Conservation (phyloP, 2,329 filamentous ascomycete genomes). For the Parafenestella ontariensis region DNA sequence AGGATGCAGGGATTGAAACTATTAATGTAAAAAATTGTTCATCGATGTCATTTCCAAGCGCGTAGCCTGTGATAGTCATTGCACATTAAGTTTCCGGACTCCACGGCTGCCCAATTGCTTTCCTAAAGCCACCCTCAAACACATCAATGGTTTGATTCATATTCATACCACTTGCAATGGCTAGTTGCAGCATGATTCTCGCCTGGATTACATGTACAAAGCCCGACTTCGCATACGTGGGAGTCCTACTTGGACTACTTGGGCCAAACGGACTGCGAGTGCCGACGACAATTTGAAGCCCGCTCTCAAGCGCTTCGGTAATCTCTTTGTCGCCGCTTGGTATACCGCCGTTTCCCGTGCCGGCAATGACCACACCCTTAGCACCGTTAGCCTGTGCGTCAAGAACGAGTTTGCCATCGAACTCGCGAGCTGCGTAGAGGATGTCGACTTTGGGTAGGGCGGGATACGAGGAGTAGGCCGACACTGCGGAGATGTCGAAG, state of each 20-base stretch:
- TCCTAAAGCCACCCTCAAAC: conserved; percentile 34
- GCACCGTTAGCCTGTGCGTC: conserved; percentile 33
- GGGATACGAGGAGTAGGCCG: conserved; percentile 20
- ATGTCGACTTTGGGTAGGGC: conserved; percentile 39
- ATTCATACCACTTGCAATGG: conserved; percentile 35
- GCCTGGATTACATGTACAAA: conserved; percentile 37
- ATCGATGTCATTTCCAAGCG: too few relatives aligned
- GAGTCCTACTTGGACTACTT: conserved; percentile 22
- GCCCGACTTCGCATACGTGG: conserved; percentile 26
- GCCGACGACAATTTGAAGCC: conserved; percentile 34
- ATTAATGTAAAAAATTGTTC: too few relatives aligned
- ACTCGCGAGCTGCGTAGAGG: conserved; percentile 37
- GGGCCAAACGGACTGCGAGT: conserved; percentile 31
- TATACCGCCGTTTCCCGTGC: conserved; percentile 35
- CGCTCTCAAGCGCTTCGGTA: conserved; percentile 25
- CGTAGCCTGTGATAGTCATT: too few relatives aligned
- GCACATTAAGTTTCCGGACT: not conserved
- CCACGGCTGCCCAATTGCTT: conserved; percentile 33
- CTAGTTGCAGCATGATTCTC: conserved; percentile 38
- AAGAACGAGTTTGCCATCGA: conserved; percentile 33
- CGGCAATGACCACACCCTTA: conserved; percentile 34
- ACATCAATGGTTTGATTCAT: conserved; percentile 39
- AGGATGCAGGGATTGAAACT: too few relatives aligned
- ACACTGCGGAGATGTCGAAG: conserved; percentile 27
- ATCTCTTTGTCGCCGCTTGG: conserved; percentile 27